Base-by-base conservation (phyloP, 2,329 filamentous ascomycete species). In the Fusarium newnesense region DNA sequence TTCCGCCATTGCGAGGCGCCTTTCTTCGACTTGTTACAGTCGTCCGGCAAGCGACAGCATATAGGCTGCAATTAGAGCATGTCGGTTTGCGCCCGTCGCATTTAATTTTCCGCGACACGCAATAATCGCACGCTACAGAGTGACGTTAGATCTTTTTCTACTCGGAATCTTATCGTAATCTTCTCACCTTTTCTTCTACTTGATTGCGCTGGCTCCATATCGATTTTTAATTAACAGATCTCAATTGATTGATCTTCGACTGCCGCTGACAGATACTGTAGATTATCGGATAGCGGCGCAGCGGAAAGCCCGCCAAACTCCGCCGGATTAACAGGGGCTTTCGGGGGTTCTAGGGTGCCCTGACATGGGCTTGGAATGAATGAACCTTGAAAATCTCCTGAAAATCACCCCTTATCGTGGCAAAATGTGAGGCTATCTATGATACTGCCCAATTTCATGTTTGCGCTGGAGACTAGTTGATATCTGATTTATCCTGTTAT, bases 101-200 rank as follows among this genome's bases (percentile, higher is more conserved):
- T 57, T 79, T 83, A 54, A 84, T 80, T 73, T 84, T 84, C 66
- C 81, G 82, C 49, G 75, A 76, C 21, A 80, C 83, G 62, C 83
- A 85, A 10, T 81, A 77, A 69, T 84, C 83, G 64, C 81, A 83
- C 24, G 75, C 76, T 78, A 18, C 3, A 32, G 10, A n/a, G 21
- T 1, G n/a, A 32, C 8, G 15, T 21, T 21, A 24, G 9, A 40
- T 39, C 13, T 34, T 36, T 24, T 11, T 36, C 6, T 11, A 26
- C 24, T 4, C 11, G 24, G 4, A 18, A 15, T 16, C 2, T 28
- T 12, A 9, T 18, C 2, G 7, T 12, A 9, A 6, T 6, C 53
- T 44, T 6, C 53, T 44, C 37, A 75, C 74, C 74, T 72, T 75
- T 76, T 26, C 75, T 49, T 56, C 75, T 74, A 24, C 71, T 69